A percentile compares a stretch with the other conserved stretches of the same genome.
Conservation (phyloP, 805 yeast species). For the Blastobotrys attinorum region DNA sequence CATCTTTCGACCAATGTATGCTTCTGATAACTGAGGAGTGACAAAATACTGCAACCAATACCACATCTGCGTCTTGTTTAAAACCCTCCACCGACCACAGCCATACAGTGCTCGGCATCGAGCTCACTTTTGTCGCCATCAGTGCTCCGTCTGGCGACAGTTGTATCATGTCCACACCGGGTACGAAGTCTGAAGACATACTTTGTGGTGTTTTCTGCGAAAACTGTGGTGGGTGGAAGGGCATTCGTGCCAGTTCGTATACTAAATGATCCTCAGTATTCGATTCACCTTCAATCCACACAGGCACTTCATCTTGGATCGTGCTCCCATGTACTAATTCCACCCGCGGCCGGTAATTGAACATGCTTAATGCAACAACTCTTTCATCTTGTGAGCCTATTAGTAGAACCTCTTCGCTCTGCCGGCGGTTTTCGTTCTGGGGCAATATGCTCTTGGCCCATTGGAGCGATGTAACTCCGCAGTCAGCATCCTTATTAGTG, state of each 20-base stretch:
- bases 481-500: not conserved
- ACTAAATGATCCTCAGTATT: not conserved
- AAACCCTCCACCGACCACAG: constrained; percentile 14
- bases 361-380: constrained; percentile 9
- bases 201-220: too few relatives aligned
- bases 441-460: too few relatives aligned
- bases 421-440: too few relatives aligned
- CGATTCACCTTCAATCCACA: constrained; percentile 13
- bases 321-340: constrained; percentile 11
- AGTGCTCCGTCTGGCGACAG: constrained; percentile 9
- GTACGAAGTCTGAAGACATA: not conserved
- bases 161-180: constrained; percentile 7
- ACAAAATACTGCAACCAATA: constrained; percentile 6
- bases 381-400: constrained; percentile 16
- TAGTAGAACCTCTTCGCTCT: constrained; percentile 10
- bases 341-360: constrained; percentile 10
- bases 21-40: constrained; percentile 9
- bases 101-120: constrained; percentile 17
- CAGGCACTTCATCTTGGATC: constrained; percentile 10
- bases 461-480: constrained; percentile 7
- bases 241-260: not conserved
- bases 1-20: constrained; percentile 5
- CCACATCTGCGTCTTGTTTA: not conserved
- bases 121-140: constrained; percentile 10
- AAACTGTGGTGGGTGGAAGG: constrained; percentile 1